These are phyloP conservation scores for Canariomyces notabilis DNA, from an alignment of 2,329 filamentous ascomycete species.

Conservation along the genomic window DNA sequence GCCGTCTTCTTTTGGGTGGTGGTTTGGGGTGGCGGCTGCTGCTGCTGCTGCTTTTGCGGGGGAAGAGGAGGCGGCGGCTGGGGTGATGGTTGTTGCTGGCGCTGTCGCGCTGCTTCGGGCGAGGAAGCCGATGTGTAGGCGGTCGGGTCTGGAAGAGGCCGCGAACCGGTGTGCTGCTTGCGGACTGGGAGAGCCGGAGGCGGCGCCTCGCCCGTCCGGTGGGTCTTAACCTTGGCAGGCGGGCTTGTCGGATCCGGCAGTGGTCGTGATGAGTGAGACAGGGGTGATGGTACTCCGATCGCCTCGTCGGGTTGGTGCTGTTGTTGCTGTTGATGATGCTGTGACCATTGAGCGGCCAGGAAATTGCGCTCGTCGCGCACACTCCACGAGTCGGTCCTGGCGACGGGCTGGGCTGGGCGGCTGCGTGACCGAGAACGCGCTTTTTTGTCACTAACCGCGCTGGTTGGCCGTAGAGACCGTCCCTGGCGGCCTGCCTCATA, in stretches of 20 bases:
- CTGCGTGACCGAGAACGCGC: constrained; percentile 38
- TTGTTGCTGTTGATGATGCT: constrained; percentile 35
- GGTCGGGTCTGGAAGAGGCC: constrained; percentile 41
- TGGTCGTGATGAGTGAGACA: constrained; percentile 33
- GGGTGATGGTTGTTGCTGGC: background rate
- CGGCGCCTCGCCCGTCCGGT: constrained; percentile 28
- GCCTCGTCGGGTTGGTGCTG: constrained; percentile 25
- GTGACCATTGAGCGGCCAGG: constrained; percentile 50
- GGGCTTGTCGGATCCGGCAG: constrained; percentile 36
- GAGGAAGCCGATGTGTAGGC: constrained; percentile 18
- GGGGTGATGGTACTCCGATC: constrained; percentile 20
- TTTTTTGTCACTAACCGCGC: constrained; percentile 28
- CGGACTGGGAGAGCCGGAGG: constrained; percentile 22
- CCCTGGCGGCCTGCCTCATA: constrained; percentile 54
- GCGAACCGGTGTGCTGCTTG: constrained; percentile 29
- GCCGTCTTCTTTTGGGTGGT: constrained; percentile 56
- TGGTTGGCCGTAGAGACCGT: constrained; percentile 36
- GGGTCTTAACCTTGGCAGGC: constrained; percentile 29
- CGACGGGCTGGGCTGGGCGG: constrained; percentile 36
- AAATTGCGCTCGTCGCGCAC: constrained; percentile 59
- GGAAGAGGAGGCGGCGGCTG: background rate
- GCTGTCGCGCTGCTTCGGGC: constrained; percentile 5
- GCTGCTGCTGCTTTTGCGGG: constrained; percentile 2
- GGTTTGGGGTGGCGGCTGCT: constrained; percentile 7
- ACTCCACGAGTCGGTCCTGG: constrained; percentile 58